These are phyloP conservation scores for Biscogniauxia marginata DNA, from an alignment of 2,329 filamentous ascomycete species.

Conservation along the genomic window DNA sequence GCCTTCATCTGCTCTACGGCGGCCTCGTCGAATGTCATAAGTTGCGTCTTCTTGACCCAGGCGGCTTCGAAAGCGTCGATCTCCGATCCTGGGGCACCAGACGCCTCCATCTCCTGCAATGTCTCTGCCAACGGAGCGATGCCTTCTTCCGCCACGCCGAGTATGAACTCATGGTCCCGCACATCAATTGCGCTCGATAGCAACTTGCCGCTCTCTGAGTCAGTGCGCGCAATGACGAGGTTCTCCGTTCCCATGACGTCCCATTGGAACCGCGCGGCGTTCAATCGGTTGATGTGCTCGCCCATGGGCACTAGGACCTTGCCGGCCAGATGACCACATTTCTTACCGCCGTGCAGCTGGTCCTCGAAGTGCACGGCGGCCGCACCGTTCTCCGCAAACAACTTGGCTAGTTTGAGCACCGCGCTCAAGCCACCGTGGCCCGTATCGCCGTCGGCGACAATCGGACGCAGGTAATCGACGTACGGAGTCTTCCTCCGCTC, in stretches of 20 bases:
- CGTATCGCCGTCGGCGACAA: conserved; percentile 94
- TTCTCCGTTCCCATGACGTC: conserved; percentile 97
- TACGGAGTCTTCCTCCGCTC: conserved; percentile 77
- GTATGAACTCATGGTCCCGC: conserved; percentile 95
- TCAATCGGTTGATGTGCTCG: conserved; percentile 94
- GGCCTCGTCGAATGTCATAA: conserved; percentile 91
- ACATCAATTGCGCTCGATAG: conserved; percentile 89
- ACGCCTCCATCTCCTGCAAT: conserved; percentile 83
- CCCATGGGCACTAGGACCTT: conserved; percentile 93
- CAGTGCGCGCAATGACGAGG: conserved; percentile 89
- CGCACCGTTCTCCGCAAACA: conserved; percentile 95
- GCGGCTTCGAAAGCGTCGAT: conserved; percentile 82
- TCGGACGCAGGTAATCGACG: conserved; percentile 88
- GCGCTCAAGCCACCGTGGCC: conserved; percentile 91
- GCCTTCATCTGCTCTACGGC: conserved; percentile 70
- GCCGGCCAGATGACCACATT: conserved; percentile 93
- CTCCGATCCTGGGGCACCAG: conserved; percentile 73
- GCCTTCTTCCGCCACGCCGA: conserved; percentile 74
- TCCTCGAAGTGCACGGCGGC: conserved; percentile 98
- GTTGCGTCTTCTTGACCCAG: conserved; percentile 83
- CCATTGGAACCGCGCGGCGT: conserved; percentile 94
- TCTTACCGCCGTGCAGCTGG: conserved; percentile 96
- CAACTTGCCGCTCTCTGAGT: conserved; percentile 90
- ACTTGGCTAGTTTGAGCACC: conserved; percentile 92
- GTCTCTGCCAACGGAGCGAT: conserved; percentile 82